Evolutionary conservation across 78 protist species (phyloP).

Genomic region (Creolimax fragrantissima): DNA sequence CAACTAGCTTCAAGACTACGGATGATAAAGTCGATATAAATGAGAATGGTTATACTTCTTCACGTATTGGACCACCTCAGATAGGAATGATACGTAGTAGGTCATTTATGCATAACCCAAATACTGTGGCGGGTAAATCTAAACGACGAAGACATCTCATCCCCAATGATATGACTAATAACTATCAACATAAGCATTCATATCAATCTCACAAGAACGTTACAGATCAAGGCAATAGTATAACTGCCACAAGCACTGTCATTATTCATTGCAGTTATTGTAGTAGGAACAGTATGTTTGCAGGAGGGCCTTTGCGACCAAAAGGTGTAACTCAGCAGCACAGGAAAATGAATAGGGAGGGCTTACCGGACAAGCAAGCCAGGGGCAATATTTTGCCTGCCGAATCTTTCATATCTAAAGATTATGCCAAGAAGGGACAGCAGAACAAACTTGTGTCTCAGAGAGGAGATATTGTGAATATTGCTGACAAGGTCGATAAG

Average conservation of each 20-base stretch:
- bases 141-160: background rate
- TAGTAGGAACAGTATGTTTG: background rate
- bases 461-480: background rate
- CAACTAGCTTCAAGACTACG: background rate
- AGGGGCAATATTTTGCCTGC: background rate
- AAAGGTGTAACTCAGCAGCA: background rate
- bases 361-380: background rate
- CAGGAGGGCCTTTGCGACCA: background rate
- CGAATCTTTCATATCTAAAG: background rate
- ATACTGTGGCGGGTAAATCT: background rate
- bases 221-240: background rate
- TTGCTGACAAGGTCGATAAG: background rate
- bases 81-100: too few species aligned
- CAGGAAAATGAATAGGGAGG: background rate
- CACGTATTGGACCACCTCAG: too few species aligned
- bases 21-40: background rate
- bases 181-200: background rate
- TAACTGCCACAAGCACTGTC: background rate
- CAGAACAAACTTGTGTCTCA: background rate
- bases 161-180: background rate
- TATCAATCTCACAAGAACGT: background rate
- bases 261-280: background rate
- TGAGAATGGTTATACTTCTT: background rate
- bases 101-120: background rate
- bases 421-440: background rate